Evolutionary conservation across 352 stramenopile species (phyloP), one percentile per base, ranked within the genome.

Genomic region (Phytophthora tubulina): DNA sequence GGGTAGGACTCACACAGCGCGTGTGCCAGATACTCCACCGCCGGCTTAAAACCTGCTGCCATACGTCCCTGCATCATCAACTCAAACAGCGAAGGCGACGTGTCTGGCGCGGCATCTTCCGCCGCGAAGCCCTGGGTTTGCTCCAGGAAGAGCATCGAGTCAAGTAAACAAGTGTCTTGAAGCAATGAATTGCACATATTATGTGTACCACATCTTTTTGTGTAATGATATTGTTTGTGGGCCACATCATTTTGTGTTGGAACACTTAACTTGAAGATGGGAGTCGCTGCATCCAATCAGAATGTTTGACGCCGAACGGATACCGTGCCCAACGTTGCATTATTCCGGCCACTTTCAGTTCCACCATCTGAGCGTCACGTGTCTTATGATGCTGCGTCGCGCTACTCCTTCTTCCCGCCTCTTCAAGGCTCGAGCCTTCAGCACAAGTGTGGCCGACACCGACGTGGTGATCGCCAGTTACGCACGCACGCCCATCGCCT

Each of bases 381-480:
- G 3, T 14, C 50, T 31, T n/a, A 45, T 35, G n/a, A 51, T 74
- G 59, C 11, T 77, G 15, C 73, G 68, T 30, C 59, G 61, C 48
- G 51, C 48, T n/a, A 32, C 63, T 1, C 33, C 69, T 6, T 54
- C 48, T n/a, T 49, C 59, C 44, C 80, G 84, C 21, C 75, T 91
- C 70, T 93, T 50, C 17, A 31, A 33, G 44, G 44, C 44, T 15
- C 44, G 44, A 6, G 44, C 44, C 17, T 50, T 85, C 73, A 93
- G 84, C 52, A 91, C 78, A 59, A 83, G 85, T 33, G 87, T 80
- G 72, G 89, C 89, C 17, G 71, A 70, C 50, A 73, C 70, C 62
- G 94, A 98, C 72, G 91, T 96, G 30, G 97, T 99, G 21, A 99
- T 99, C 67, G 95, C 96, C 51, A 96, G 89, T 74, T 97, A 98